phyloP scores from a whole-genome alignment of 441 rosid genomes.

The Erodium moschatum region DNA sequence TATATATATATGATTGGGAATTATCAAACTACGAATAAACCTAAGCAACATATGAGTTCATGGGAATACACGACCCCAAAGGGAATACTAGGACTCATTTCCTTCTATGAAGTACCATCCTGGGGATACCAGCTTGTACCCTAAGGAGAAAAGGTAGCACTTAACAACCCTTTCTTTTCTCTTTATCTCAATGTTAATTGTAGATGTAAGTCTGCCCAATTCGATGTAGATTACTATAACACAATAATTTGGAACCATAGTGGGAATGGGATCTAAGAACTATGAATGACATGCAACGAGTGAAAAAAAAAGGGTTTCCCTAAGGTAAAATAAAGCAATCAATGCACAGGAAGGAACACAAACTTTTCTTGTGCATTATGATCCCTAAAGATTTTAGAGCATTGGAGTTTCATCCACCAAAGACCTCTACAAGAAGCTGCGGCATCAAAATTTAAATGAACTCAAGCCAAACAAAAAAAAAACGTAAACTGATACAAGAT shows the following conservation, averaged over 20 bases:
- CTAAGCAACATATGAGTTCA: neutral
- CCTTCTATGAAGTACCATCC: neutral
- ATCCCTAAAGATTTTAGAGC: neutral
- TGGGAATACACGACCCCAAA: neutral
- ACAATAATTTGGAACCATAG: neutral
- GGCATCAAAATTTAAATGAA: neutral
- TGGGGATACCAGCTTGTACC: neutral
- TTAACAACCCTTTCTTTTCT: neutral
- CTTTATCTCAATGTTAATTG: neutral
- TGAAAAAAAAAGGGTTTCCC: neutral
- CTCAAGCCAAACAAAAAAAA: neutral
- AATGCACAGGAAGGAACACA: neutral
- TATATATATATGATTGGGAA: neutral
- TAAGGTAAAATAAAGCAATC: neutral
- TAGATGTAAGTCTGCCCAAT: neutral
- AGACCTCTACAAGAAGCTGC: neutral
- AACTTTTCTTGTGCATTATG: neutral
- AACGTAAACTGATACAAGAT: neutral
- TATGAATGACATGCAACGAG: neutral
- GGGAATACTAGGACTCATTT: neutral
- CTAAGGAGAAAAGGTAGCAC: neutral
- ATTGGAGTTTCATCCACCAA: constrained; percentile 1
- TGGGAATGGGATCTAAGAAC: neutral
- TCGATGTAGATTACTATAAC: neutral
- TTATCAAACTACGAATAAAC: neutral